A percentile compares a stretch with the other conserved stretches of the same genome.
These are phyloP conservation scores for Fusarium sambucinum DNA, from an alignment of 2,329 filamentous ascomycete genomes.

Conservation along the genomic window DNA sequence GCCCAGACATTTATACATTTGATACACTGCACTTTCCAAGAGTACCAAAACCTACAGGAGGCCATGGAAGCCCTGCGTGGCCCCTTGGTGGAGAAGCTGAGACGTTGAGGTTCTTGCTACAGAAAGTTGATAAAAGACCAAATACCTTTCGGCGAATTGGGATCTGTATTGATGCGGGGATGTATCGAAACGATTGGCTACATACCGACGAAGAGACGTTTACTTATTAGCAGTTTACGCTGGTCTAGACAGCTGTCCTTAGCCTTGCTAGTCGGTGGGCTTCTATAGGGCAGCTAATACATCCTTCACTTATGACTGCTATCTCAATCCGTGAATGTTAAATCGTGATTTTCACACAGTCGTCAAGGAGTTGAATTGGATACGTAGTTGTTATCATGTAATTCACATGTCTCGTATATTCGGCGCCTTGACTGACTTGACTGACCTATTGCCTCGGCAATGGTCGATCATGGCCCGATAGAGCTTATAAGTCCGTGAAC, in stretches of 20 bases:
- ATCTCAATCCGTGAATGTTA: no score
- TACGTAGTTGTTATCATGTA: neutral
- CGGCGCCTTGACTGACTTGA: no score
- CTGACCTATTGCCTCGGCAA: neutral
- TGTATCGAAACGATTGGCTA: neutral
- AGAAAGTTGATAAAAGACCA: neutral
- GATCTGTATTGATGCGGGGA: neutral
- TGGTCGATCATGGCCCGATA: neutral
- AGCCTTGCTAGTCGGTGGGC: no score
- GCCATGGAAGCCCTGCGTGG: neutral
- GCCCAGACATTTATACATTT: neutral
- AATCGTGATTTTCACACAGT: no score
- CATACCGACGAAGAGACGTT: fast-evolving
- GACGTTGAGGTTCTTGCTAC: neutral
- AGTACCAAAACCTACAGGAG: neutral
- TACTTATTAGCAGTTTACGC: neutral
- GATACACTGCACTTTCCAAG: neutral
- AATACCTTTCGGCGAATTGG: neutral
- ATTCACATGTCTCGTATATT: neutral
- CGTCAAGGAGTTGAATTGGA: no score
- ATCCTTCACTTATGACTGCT: no score
- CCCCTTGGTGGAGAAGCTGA: fast-evolving
- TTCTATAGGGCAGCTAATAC: no score
- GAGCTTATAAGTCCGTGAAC: neutral
- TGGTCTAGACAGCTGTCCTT: no score